Percentiles rank a stretch among this genome's conserved stretches.
These are phyloP conservation scores for Darksidea phi DNA, from an alignment of 495 filamentous ascomycete species.

Conservation along the genomic window DNA sequence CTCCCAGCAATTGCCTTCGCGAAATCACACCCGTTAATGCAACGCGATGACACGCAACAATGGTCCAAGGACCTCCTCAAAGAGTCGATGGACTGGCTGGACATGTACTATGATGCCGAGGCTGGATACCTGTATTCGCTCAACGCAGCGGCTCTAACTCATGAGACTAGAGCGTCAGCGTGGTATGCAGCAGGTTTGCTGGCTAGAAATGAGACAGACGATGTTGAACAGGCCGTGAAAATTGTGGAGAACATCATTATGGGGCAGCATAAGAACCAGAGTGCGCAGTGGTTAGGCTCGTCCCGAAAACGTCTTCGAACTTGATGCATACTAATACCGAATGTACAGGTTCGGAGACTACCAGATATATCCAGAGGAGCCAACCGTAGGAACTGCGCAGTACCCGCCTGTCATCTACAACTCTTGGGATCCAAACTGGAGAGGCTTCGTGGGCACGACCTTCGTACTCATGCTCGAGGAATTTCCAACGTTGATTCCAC, in stretches of 20 bases:
- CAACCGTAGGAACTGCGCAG: slow-evolving; percentile 19
- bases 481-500: slow-evolving; percentile 12
- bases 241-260: slow-evolving; percentile 22
- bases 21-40: not conserved
- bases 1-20: no score
- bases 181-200: slow-evolving; percentile 24
- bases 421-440: slow-evolving; percentile 28
- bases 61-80: slow-evolving; percentile 13
- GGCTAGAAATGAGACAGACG: slow-evolving; percentile 19
- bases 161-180: slow-evolving; percentile 17
- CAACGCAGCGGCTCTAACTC: slow-evolving; percentile 11
- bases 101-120: slow-evolving; percentile 25
- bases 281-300: slow-evolving; percentile 10
- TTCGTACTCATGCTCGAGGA: slow-evolving; percentile 26
- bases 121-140: slow-evolving; percentile 20
- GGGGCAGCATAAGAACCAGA: slow-evolving; percentile 19
- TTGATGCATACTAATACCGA: not conserved
- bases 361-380: slow-evolving; percentile 25
- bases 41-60: slow-evolving; percentile 8
- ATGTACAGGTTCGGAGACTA: slow-evolving; percentile 18
- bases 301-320: not conserved
- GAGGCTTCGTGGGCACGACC: slow-evolving; percentile 21
- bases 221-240: slow-evolving; percentile 15
- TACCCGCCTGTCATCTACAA: slow-evolving; percentile 23
- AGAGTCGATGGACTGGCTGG: slow-evolving; percentile 27